Base-by-base conservation (phyloP, 495 filamentous ascomycete genomes). In the Hypoxylon intermedium region DNA sequence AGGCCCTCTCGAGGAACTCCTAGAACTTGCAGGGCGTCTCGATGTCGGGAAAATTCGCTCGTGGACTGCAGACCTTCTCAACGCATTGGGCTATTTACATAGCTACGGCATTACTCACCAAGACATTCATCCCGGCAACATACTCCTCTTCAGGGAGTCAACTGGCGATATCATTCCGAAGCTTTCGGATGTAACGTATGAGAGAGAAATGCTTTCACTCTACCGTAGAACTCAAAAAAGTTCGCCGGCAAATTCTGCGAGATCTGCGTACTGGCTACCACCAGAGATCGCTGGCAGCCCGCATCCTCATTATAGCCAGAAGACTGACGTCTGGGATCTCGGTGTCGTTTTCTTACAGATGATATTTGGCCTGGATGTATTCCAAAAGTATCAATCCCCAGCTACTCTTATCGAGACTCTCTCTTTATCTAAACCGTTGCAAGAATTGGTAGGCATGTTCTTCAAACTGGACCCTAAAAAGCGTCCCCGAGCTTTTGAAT, bases 311-410 rank as follows among this genome's bases (percentile, higher is more conserved):
- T 81, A 80, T 20, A 89, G 86, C 7, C 86, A 87, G 63, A 96
- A 95, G 71, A 89, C 91, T 0, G 95, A 98, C 72, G 83, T 98
- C 11, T 98, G 94, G 94, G 88, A 96, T 61, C 83, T 98, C 60
- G 94, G 94, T 3, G 83, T 97, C 33, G 81, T 96, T 15, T 85
- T 96, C 62, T 73, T 96, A 21, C 93, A 98, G 71, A 96, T 98
- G 92, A 79, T 91, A n/a, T 94, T 97, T 67, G 94, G 94, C 20
- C 75, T 89, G 49, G 82, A 89, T 63, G 83, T 92, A 7, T 74
- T 89, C 19, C 79, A 88, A 46, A 87, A 87, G 54, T 92, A 96
- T 65, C 86, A 82, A 18, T 95, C 91, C 0, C 92, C 92, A 6
- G 82, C 82, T 37, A 82, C 85, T 16, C 70, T 96, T 41, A 74